Percentiles rank a stretch among this genome's conserved stretches.
Evolutionary conservation across 345 rosid species (phyloP).

Genomic region (Eucalyptus guilfoylei): DNA sequence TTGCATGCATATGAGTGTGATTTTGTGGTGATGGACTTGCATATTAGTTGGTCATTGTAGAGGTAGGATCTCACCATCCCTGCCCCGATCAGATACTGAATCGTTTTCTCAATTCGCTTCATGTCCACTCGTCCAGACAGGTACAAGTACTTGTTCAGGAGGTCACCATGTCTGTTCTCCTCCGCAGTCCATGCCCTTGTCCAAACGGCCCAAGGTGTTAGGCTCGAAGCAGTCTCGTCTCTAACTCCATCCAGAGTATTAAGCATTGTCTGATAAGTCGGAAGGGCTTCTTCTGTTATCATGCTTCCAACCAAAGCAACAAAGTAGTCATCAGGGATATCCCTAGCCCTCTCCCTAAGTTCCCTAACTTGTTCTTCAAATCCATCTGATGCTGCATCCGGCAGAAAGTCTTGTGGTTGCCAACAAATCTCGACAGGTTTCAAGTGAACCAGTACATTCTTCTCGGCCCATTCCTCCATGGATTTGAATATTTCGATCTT

Average conservation of each 20-base stretch:
- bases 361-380: constrained; percentile 73
- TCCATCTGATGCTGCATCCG: constrained; percentile 70
- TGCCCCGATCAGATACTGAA: constrained; percentile 50
- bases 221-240: constrained; percentile 80
- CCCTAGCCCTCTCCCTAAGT: constrained; percentile 73
- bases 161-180: constrained; percentile 63
- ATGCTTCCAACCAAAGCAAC: constrained; percentile 75
- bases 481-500: constrained; percentile 86
- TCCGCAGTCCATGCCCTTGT: constrained; percentile 65
- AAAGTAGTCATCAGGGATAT: constrained; percentile 80
- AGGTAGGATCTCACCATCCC: constrained; percentile 38
- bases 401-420: constrained; percentile 91
- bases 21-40: not conserved
- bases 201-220: constrained; percentile 60
- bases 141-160: constrained; percentile 54
- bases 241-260: constrained; percentile 61
- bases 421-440: constrained; percentile 84
- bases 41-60: not conserved
- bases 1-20: not conserved
- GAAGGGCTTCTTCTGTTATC: constrained; percentile 84
- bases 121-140: constrained; percentile 49
- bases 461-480: constrained; percentile 74
- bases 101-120: constrained; percentile 62
- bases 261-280: constrained; percentile 65
- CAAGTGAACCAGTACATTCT: constrained; percentile 50